phyloP scores from a whole-genome alignment of 768 basidiomycete genomes.

The Pholiota molesta region DNA sequence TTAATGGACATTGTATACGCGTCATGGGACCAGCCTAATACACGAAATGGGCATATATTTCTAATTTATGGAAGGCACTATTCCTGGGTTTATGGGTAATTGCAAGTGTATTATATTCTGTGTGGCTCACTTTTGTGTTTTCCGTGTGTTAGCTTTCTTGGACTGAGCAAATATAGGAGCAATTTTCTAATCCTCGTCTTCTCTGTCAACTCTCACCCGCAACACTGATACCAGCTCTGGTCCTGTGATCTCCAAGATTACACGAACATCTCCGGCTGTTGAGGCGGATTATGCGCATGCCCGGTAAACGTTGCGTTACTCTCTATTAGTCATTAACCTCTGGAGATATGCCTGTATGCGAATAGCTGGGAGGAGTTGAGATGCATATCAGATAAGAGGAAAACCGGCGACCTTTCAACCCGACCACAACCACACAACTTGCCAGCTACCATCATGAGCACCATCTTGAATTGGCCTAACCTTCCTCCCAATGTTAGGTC shows the following conservation, averaged over 20 bases:
- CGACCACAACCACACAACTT: not conserved
- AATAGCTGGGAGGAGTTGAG: too few species aligned
- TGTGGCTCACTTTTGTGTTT: not conserved
- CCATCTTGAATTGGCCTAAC: not conserved
- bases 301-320: too few species aligned
- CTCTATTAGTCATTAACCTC: too few species aligned
- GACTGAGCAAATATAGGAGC: not conserved
- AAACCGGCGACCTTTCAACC: not conserved
- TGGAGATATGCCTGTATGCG: too few species aligned
- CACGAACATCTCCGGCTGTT: not conserved
- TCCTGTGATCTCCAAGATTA: not conserved
- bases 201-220: not conserved
- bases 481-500: slow-evolving; percentile 38
- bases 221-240: not conserved
- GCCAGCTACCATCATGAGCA: not conserved
- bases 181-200: not conserved
- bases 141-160: not conserved
- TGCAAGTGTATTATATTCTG: not conserved
- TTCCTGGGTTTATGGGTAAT: not conserved
- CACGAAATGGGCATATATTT: too few species aligned
- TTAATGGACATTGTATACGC: not conserved
- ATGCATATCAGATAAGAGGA: too few species aligned
- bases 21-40: not conserved
- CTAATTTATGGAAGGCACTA: not conserved
- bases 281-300: too few species aligned